These are phyloP conservation scores for Xylaria sp. DNA, from an alignment of 2,329 filamentous ascomycete genomes.

Conservation along the genomic window DNA sequence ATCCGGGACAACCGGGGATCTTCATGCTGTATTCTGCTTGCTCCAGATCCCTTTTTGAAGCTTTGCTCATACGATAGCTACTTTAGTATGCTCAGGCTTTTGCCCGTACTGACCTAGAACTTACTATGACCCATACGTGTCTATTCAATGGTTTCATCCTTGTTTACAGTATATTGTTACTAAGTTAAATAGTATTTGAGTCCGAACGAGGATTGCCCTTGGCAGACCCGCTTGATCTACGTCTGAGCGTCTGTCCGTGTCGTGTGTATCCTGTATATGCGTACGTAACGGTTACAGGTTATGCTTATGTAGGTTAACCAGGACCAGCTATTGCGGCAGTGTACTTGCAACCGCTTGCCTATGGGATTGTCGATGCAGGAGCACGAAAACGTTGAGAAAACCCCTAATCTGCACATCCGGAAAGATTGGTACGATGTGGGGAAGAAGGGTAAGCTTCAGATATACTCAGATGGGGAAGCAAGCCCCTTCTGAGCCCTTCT, in stretches of 20 bases:
- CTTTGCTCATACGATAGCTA: conserved; percentile 22
- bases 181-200: conserved; percentile 4
- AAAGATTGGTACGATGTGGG: conserved; percentile 9
- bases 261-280: conserved; percentile 8
- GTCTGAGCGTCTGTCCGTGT: conserved; percentile 16
- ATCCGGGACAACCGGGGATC: conserved; percentile 17
- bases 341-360: not conserved
- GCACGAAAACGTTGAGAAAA: conserved; percentile 31
- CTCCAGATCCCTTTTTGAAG: conserved; percentile 15
- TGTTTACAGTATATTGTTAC: not conserved
- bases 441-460: conserved; percentile 8
- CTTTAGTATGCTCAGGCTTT: conserved; percentile 1
- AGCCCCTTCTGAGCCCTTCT: no score
- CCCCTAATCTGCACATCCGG: conserved; percentile 25
- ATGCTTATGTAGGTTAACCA: not conserved
- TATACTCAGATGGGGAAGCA: no score
- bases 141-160: conserved; percentile 24
- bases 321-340: not conserved
- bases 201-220: conserved; percentile 18
- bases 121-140: conserved; percentile 3
- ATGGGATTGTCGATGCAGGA: conserved; percentile 9
- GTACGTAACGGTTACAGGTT: not conserved
- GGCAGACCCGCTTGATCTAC: conserved; percentile 23
- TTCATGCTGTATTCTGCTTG: conserved; percentile 2
- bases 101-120: conserved; percentile 1